Evolutionary conservation across 108 stramenopile genomes (phyloP).

Genomic region (Cyclotella baltica): DNA sequence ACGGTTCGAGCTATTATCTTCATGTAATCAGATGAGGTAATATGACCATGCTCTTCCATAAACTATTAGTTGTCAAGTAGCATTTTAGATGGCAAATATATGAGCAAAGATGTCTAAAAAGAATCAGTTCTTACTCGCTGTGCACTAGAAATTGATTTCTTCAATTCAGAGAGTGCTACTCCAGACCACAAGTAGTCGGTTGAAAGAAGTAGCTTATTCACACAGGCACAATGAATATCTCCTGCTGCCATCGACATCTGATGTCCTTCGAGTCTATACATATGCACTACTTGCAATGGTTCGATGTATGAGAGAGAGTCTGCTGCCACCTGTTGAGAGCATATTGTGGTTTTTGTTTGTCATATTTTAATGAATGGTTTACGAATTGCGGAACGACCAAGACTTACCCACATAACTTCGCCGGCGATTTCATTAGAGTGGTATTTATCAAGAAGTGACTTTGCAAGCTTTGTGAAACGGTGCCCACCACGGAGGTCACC

Average conservation of each 20-base stretch:
- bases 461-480: slow-evolving; percentile 22
- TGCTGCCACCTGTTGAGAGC: too few relatives aligned
- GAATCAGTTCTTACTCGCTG: neutral
- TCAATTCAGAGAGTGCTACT: neutral
- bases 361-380: too few relatives aligned
- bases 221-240: slow-evolving; percentile 16
- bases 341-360: too few relatives aligned
- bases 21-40: neutral
- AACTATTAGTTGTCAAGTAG: neutral
- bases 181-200: neutral
- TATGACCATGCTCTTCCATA: slow-evolving; percentile 6
- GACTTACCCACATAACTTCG: neutral
- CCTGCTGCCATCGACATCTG: slow-evolving; percentile 4
- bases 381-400: too few relatives aligned
- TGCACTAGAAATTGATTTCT: neutral
- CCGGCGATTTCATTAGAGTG: neutral
- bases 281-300: slow-evolving; percentile 13
- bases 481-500: slow-evolving; percentile 13
- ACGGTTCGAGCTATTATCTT: neutral
- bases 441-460: slow-evolving; percentile 16
- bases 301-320: slow-evolving; percentile 12
- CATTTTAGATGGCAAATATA: too few relatives aligned
- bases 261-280: neutral
- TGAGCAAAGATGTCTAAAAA: too few relatives aligned
- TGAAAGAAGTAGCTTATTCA: neutral